A percentile compares a stretch with the other conserved stretches of the same genome.
Evolutionary conservation across 345 rosid genomes (phyloP).

Genomic region (Salix purpurea): DNA sequence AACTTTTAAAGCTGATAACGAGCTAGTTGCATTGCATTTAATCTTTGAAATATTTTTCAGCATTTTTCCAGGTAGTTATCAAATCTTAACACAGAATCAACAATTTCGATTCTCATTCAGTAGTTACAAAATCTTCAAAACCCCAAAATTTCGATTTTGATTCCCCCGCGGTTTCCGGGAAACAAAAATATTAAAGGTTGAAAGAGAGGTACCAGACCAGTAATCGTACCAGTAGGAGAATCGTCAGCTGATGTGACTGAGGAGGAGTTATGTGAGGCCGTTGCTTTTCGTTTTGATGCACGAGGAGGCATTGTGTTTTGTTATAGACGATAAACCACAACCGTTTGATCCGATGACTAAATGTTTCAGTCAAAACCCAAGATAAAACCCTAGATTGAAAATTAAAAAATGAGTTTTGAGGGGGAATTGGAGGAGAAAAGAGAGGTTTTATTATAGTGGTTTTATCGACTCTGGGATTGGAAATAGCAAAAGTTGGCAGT

Average conservation of each 20-base stretch:
- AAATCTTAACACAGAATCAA: too few species aligned
- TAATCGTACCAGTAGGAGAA: constrained; percentile 20
- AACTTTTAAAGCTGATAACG: too few species aligned
- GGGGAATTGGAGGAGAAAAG: too few species aligned
- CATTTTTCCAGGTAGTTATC: too few species aligned
- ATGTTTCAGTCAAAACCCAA: constrained; percentile 9
- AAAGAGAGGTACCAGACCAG: background rate
- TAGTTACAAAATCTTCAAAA: too few species aligned
- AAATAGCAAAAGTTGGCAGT: background rate
- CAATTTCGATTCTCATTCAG: background rate
- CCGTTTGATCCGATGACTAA: constrained; percentile 25
- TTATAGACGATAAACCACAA: constrained; percentile 9
- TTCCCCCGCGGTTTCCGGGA: constrained; percentile 25
- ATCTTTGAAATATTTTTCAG: too few species aligned
- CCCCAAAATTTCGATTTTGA: background rate
- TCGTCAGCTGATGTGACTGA: constrained; percentile 30
- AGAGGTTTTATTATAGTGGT: background rate
- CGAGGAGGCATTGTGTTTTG: constrained; percentile 33
- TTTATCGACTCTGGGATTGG: background rate
- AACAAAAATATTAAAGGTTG: constrained; percentile 7
- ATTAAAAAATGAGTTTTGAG: background rate
- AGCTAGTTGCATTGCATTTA: too few species aligned
- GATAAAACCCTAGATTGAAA: background rate
- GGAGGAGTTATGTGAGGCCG: constrained; percentile 34
- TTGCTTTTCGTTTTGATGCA: constrained; percentile 40